Base-by-base conservation (phyloP, 2,329 filamentous ascomycete species). In the Neonectria neomacrospora region DNA sequence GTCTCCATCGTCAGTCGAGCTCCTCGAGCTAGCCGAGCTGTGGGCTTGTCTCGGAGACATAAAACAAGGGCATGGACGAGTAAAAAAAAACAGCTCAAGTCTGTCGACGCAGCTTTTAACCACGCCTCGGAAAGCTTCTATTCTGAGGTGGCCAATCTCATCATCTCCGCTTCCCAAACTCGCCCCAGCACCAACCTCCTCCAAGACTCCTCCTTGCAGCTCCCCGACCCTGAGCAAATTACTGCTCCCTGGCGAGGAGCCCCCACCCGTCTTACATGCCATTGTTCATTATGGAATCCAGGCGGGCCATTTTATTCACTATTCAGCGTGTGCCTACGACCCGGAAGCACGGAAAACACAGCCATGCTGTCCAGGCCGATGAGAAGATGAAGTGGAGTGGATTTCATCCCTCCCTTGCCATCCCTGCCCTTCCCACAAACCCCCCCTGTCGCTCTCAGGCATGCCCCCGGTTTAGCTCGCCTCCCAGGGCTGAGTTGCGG, bases 401-500 rank as follows among this genome's bases (percentile, higher is more conserved):
- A 26, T 26, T 26, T n/a, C 37, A 41, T 41, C 8, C 37, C 37
- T 9, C 3, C 12, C 18, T 41, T 20, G 18, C n/a, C n/a, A 66
- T 50, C 53, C 30, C 50, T 54, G 28, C 44, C 14, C 22, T 39
- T 41, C 41, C 50, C 45, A 54, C 42, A 28, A 44, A 45, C 9
- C n/a, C 10, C 30, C n/a, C 47, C 30, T 6, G 47, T 12, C 16
- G 4, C 30, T 28, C 30, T 55, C 58, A 50, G 51, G 34, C 48
- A 54, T 48, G n/a, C 52, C 22, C 50, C 51, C 37, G 20, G 32
- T 22, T 42, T 30, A 54, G 23, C 45, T 32, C 47, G 47, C 32
- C 59, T 63, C 57, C 56, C 67, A 73, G 67, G 70, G 65, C 66
- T 72, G 66, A 71, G 64, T 61, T 66, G 65, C 63, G 53, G 61